Conservation (phyloP, 352 stramenopile genomes). For the Peronosclerospora sorghi region DNA sequence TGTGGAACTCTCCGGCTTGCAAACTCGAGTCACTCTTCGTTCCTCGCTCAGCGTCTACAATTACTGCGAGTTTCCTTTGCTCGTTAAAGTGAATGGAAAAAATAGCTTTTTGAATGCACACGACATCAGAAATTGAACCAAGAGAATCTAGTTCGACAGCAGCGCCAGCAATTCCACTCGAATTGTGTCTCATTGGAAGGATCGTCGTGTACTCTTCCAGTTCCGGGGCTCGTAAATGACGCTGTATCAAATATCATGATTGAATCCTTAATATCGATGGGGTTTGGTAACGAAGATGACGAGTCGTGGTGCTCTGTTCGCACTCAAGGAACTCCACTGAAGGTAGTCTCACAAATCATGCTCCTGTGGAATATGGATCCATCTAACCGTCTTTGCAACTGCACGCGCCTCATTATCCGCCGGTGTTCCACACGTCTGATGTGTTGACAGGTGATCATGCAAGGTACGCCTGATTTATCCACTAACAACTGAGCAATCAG, state of each 20-base stretch:
- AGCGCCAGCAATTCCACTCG: slow-evolving; percentile 3
- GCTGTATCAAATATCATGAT: slow-evolving; percentile 20
- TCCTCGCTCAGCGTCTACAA: slow-evolving; percentile 35
- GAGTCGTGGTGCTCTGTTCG: slow-evolving; percentile 23
- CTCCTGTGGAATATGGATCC: no score
- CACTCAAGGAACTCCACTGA: slow-evolving; percentile 14
- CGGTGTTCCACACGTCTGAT: no score
- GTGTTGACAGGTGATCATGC: no score
- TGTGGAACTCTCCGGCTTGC: slow-evolving; percentile 41
- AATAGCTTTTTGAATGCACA: slow-evolving; percentile 2
- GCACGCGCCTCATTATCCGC: no score
- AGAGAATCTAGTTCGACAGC: slow-evolving; percentile 2
- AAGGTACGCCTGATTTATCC: no score
- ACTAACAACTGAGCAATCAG: no score
- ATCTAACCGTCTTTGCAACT: no score
- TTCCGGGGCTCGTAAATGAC: neutral
- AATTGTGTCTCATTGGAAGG: slow-evolving; percentile 26
- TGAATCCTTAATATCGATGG: slow-evolving; percentile 22
- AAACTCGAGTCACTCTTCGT: slow-evolving; percentile 49
- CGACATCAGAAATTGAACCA: slow-evolving; percentile 5
- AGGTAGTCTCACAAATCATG: no score
- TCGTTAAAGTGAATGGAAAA: slow-evolving; percentile 23
- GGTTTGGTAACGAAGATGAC: no score
- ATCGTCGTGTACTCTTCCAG: slow-evolving; percentile 14
- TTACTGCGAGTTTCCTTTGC: slow-evolving; percentile 28